Evolutionary conservation across 2,329 filamentous ascomycete genomes (phyloP).

Genomic region (Monosporascus sp.): DNA sequence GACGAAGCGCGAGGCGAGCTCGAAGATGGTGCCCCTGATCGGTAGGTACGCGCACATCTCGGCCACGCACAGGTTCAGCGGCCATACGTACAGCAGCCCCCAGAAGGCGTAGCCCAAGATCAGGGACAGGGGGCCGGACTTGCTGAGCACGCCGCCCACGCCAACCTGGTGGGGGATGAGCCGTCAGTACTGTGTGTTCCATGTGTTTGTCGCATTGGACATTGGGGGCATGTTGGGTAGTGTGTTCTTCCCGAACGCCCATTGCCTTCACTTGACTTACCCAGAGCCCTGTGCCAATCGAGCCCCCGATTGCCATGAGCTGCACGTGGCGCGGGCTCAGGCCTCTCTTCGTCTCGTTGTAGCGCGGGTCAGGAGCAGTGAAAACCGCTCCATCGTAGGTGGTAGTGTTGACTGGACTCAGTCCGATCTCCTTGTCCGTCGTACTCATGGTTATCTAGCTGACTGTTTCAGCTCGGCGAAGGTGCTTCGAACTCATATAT

Average conservation of each 20-base stretch:
- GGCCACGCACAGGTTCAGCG: slow-evolving; percentile 41
- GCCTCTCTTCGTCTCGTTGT: slow-evolving; percentile 18
- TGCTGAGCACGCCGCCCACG: slow-evolving; percentile 36
- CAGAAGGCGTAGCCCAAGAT: slow-evolving; percentile 39
- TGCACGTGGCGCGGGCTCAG: slow-evolving; percentile 37
- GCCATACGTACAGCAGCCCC: slow-evolving; percentile 40
- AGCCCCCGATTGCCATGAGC: slow-evolving; percentile 44
- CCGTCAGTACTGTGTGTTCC: not conserved
- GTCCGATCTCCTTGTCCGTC: too few relatives aligned
- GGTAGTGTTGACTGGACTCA: too few relatives aligned
- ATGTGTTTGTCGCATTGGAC: too few relatives aligned
- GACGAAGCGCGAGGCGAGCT: slow-evolving; percentile 48
- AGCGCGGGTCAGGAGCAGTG: not conserved
- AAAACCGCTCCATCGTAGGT: slow-evolving; percentile 1
- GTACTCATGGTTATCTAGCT: too few relatives aligned
- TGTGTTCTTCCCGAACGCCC: too few relatives aligned
- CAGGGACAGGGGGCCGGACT: slow-evolving; percentile 37
- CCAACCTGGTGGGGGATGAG: slow-evolving; percentile 24
- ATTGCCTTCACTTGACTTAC: slow-evolving; percentile 8
- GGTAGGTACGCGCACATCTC: slow-evolving; percentile 55
- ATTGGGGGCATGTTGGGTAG: too few relatives aligned
- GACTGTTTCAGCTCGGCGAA: too few relatives aligned
- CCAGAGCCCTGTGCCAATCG: slow-evolving; percentile 40
- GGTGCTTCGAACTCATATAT: too few relatives aligned
- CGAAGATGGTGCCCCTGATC: slow-evolving; percentile 48